These are phyloP conservation scores for Nicotiana attenuata DNA, from an alignment of 257 asterid species.

Conservation along the genomic window DNA sequence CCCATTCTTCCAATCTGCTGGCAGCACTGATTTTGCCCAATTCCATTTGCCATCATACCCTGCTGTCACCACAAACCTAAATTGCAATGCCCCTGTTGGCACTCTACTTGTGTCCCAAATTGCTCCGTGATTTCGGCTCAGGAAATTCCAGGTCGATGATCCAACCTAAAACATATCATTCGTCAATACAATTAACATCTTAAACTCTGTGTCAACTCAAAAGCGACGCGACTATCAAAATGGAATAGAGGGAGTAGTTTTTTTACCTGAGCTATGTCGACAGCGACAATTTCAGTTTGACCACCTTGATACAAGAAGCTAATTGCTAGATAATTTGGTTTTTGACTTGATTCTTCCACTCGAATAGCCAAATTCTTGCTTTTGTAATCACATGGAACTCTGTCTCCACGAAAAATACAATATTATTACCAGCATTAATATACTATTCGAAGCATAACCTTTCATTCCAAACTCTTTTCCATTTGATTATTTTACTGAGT, in stretches of 20 bases:
- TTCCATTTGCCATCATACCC: conserved; percentile 71
- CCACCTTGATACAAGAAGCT: conserved; percentile 72
- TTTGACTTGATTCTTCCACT: conserved; percentile 75
- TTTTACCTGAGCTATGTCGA: conserved; percentile 64
- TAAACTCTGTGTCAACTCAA: no score
- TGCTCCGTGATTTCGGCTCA: conserved; percentile 67
- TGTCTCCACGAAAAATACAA: conserved; percentile 11
- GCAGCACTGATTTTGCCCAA: conserved; percentile 67
- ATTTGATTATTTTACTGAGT: not conserved
- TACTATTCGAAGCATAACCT: not conserved
- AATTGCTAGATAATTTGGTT: conserved; percentile 54
- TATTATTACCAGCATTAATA: not conserved
- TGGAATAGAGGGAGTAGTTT: not conserved
- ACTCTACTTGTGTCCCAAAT: conserved; percentile 79
- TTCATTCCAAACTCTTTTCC: not conserved
- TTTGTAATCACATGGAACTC: conserved; percentile 62
- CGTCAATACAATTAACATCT: not conserved
- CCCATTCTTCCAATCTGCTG: conserved; percentile 53
- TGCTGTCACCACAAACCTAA: conserved; percentile 64
- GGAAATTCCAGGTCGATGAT: conserved; percentile 45
- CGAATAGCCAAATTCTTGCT: conserved; percentile 51
- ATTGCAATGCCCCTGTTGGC: conserved; percentile 59
- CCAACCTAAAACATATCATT: conserved; percentile 37
- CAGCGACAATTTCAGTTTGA: conserved; percentile 59
- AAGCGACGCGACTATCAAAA: no score